phyloP scores from a whole-genome alignment of 2,329 filamentous ascomycete genomes.

The Aschersonia sp. region DNA sequence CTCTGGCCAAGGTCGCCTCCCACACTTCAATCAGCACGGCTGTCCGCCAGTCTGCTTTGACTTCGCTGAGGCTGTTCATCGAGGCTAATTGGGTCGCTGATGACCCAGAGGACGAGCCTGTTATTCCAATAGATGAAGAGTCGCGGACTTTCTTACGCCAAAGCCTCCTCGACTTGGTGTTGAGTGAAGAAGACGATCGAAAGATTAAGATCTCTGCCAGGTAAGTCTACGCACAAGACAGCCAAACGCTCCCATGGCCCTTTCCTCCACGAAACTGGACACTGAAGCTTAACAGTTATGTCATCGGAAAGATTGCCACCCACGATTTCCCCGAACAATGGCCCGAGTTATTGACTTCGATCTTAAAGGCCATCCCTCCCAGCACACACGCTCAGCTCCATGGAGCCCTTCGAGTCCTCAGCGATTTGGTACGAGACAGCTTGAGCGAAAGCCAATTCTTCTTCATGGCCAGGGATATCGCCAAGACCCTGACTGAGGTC shows the following conservation, averaged over 20 bases:
- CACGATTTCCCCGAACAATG: constrained; percentile 90
- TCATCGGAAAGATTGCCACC: constrained; percentile 86
- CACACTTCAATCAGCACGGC: constrained; percentile 59
- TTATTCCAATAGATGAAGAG: constrained; percentile 54
- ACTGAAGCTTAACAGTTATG: constrained; percentile 29
- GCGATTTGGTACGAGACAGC: constrained; percentile 83
- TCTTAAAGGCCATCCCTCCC: constrained; percentile 62
- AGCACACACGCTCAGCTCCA: constrained; percentile 72
- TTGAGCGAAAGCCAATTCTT: constrained; percentile 95
- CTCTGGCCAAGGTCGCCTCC: constrained; percentile 66
- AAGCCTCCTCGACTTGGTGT: constrained; percentile 61
- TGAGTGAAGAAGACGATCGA: constrained; percentile 59
- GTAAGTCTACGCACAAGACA: constrained; percentile 22
- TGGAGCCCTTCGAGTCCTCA: constrained; percentile 75
- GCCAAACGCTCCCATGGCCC: background rate
- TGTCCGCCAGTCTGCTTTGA: constrained; percentile 71
- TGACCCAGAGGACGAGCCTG: constrained; percentile 49
- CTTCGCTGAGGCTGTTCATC: constrained; percentile 70
- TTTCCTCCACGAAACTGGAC: background rate
- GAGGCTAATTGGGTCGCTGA: constrained; percentile 69
- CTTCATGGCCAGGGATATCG: constrained; percentile 69
- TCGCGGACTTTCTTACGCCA: constrained; percentile 61
- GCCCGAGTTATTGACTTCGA: constrained; percentile 71
- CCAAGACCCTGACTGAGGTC: constrained; percentile 70
- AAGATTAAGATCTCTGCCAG: constrained; percentile 85